Evolutionary conservation across 345 rosid genomes (phyloP), one percentile per base, ranked within the genome.

Genomic region (Brassica rapa): DNA sequence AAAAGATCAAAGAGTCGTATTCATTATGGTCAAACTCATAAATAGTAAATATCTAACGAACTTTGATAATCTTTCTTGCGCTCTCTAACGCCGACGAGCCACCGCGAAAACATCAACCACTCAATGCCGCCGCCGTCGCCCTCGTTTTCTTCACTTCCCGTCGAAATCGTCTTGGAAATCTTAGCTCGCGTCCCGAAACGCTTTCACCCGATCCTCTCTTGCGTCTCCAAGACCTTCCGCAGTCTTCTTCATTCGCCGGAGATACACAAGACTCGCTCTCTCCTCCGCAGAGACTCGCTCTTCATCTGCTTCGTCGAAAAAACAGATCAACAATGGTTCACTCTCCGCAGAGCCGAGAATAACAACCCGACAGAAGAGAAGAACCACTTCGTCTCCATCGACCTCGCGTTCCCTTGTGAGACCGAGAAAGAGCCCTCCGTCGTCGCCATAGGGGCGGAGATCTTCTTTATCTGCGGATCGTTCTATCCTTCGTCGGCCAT

Each of bases 191-290:
- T 16, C 1, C 61, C 72, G 41, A 68, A 29, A 68, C 25, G 27
- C 27, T 51, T 1, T 0, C 1, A 69, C 43, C 27, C 43, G 30
- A 27, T 10, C 25, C 61, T 49, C 9, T 25, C 39, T 4, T 49
- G 72, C 61, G 72, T 49, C 25, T 68, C 39, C 72, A 69, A 69
- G 15, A 51, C 4, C 43, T 51, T 69, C 15, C 3, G 41, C 16
- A 1, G 10, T 2, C 61, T 69, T 29, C 9, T 69, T 3, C 62
- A 15, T 29, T 69, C 72, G 4, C 43, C 72, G 8, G 43, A 49
- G 62, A 8, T 69, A 29, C 62, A 69, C 25, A n/a, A n/a, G 35
- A 15, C 9, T 9, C 61, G 72, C 1, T 68, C 72, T 49, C 25
- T 27, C 24, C 39, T 68, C 62, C 5, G 25, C 14, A 53, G 10